phyloP scores from a whole-genome alignment of 2,329 filamentous ascomycete genomes.

The Trichophyton benhamiae region DNA sequence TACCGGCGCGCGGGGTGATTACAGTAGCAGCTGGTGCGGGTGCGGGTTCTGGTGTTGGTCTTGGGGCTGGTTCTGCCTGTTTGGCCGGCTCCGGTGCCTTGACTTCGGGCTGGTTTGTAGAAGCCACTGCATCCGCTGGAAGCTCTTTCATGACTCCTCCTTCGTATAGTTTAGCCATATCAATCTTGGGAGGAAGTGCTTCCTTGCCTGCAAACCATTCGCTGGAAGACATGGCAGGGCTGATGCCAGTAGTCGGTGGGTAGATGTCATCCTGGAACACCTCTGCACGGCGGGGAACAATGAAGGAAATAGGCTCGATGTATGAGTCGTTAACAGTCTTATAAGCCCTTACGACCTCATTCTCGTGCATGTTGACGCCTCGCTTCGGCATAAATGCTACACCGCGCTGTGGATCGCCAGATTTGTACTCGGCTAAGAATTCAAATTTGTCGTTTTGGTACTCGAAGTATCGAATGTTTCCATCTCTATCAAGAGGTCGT shows the following conservation, averaged over 20 bases:
- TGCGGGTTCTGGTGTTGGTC: conserved; percentile 22
- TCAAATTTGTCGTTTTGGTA: conserved; percentile 99
- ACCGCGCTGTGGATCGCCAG: conserved; percentile 84
- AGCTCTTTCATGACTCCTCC: conserved; percentile 70
- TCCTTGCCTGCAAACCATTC: conserved; percentile 86
- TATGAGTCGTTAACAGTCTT: conserved; percentile 93
- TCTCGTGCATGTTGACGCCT: conserved; percentile 91
- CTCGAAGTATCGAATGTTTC: conserved; percentile 98
- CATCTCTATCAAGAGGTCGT: conserved; percentile 51
- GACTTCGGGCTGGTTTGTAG: conserved; percentile 24
- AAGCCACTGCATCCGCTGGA: conserved; percentile 41
- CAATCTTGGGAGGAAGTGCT: conserved; percentile 77
- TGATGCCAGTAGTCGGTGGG: conserved; percentile 68
- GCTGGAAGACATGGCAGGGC: conserved; percentile 62
- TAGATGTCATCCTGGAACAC: conserved; percentile 97
- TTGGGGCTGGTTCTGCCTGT: conserved; percentile 32
- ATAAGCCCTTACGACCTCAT: conserved; percentile 89
- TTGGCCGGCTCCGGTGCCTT: conserved; percentile 25
- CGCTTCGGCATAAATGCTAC: conserved; percentile 90
- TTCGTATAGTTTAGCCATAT: conserved; percentile 83
- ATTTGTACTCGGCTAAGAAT: conserved; percentile 93
- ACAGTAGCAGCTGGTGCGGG: conserved; percentile 21
- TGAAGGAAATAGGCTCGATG: conserved; percentile 95
- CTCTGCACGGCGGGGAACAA: conserved; percentile 83
- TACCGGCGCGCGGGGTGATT: conserved; percentile 23